Evolutionary conservation across 768 basidiomycete genomes (phyloP), one percentile per base, ranked within the genome.

Genomic region (Naganishia randhawae): DNA sequence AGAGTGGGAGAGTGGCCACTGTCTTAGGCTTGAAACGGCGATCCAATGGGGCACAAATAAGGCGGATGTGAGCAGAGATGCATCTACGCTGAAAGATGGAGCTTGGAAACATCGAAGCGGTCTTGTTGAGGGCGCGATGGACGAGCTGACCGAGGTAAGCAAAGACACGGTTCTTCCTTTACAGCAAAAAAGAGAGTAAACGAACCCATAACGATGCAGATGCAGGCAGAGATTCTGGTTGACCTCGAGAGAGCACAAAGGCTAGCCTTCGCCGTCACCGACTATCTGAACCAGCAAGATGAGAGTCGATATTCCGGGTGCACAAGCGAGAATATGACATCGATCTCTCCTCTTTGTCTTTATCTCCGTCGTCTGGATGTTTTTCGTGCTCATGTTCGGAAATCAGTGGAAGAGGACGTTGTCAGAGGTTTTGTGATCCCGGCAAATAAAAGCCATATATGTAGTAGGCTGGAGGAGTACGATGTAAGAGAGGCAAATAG

Each of bases 141-240:
- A 61, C 37, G 57, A 61, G 37, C 22, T 55, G 54, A 55, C 54
- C 9, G 54, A 55, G 33, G 54, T 55, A 16, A 55, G 54, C 33
- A 7, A 1, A 55, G 33, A 33, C 14, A 22, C n/a, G 7, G n/a
- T 7, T 6, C 37, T 1, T 9, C 8, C 54, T 11, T 10, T 13
- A 32, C 19, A 22, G 45, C 19, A 22, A 48, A 1, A 48, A 11
- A 6, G 8, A 31, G 1, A 19, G 32, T 35, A 14, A 35, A 2
- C 3, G 10, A 16, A 4, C 8, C 19, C 4, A 3, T 17, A 27
- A 1, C 6, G 31, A n/a, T 13, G 4, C 33, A 61, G 57, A 61
- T 61, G 57, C 57, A 61, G 27, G 57, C 57, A n/a, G 57, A 61
- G 27, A 61, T 61, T 7, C n/a, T 61, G 10, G 57, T 61, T 11